These are phyloP conservation scores for Penicillium sp. DNA, from an alignment of 2,329 filamentous ascomycete genomes.

Conservation along the genomic window DNA sequence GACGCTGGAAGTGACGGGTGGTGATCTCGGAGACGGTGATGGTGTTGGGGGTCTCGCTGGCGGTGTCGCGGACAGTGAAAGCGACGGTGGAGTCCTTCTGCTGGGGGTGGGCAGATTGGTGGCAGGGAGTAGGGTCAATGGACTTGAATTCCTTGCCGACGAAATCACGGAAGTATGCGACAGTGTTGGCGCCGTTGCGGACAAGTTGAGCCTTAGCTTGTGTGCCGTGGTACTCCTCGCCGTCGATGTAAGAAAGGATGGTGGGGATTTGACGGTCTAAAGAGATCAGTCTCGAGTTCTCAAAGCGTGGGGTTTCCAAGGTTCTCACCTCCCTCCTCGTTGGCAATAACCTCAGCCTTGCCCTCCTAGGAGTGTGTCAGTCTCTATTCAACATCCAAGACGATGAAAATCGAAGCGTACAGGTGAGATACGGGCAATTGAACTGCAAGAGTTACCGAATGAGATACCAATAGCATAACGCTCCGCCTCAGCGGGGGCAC, in stretches of 20 bases:
- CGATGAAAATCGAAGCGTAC: slow-evolving; percentile 40
- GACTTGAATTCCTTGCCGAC: slow-evolving; percentile 94
- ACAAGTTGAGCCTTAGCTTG: slow-evolving; percentile 94
- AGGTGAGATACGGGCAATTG: slow-evolving; percentile 81
- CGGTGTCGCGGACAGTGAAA: slow-evolving; percentile 81
- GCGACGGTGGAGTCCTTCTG: slow-evolving; percentile 70
- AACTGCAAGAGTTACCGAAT: slow-evolving; percentile 98
- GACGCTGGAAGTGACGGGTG: slow-evolving; percentile 78
- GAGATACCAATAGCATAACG: slow-evolving; percentile 85
- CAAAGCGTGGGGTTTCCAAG: slow-evolving; percentile 7
- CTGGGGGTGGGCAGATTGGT: slow-evolving; percentile 87
- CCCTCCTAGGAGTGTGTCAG: slow-evolving; percentile 62
- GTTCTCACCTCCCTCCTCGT: slow-evolving; percentile 87
- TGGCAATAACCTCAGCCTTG: slow-evolving; percentile 96
- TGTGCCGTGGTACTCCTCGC: slow-evolving; percentile 93
- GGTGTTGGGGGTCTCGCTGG: slow-evolving; percentile 63
- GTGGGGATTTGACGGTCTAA: slow-evolving; percentile 95
- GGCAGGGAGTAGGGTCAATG: slow-evolving; percentile 93
- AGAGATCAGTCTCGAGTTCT: slow-evolving; percentile 19
- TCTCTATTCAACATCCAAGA: not conserved
- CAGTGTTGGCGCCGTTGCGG: slow-evolving; percentile 88
- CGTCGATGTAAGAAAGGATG: slow-evolving; percentile 89
- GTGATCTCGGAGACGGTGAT: slow-evolving; percentile 79
- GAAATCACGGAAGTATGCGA: slow-evolving; percentile 95
- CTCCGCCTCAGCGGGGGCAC: slow-evolving; percentile 49